Evolutionary conservation across 208 protist species (phyloP).

Genomic region (Trypanosoma grayi): DNA sequence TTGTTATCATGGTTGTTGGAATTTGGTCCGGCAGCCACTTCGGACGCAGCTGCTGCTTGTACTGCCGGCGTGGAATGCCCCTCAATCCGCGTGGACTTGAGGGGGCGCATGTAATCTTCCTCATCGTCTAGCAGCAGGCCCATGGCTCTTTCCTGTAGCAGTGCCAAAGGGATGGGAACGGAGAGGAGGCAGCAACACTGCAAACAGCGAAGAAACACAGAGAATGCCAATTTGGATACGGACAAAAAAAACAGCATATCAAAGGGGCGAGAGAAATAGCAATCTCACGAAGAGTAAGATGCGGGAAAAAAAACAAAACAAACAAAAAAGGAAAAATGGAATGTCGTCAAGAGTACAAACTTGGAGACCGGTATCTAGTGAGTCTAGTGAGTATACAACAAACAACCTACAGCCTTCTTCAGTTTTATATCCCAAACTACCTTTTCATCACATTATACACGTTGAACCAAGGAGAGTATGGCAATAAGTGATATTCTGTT

Average conservation of each 20-base stretch:
- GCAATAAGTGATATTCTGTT: too few species aligned
- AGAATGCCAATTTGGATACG: too few species aligned
- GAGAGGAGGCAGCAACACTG: background rate
- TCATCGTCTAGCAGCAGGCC: constrained; percentile 67
- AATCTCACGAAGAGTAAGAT: too few species aligned
- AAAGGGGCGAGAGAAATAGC: too few species aligned
- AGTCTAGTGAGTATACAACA: background rate
- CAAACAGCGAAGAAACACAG: too few species aligned
- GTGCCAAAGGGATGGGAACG: background rate
- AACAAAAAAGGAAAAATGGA: background rate
- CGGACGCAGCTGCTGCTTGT: too few species aligned
- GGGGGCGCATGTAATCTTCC: constrained; percentile 28
- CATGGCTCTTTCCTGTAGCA: background rate
- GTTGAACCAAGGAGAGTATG: too few species aligned
- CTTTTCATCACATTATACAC: too few species aligned
- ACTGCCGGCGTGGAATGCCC: too few species aligned
- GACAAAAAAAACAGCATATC: too few species aligned
- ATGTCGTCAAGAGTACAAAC: background rate
- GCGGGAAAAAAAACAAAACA: too few species aligned
- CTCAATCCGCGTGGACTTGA: constrained; percentile 8
- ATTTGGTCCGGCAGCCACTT: background rate
- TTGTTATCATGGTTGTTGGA: background rate
- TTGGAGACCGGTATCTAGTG: background rate
- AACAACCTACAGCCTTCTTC: too few species aligned
- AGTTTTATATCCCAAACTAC: background rate